These are phyloP conservation scores for Bidens hawaiensis DNA, from an alignment of 140 eudicot genomes.

Conservation along the genomic window DNA sequence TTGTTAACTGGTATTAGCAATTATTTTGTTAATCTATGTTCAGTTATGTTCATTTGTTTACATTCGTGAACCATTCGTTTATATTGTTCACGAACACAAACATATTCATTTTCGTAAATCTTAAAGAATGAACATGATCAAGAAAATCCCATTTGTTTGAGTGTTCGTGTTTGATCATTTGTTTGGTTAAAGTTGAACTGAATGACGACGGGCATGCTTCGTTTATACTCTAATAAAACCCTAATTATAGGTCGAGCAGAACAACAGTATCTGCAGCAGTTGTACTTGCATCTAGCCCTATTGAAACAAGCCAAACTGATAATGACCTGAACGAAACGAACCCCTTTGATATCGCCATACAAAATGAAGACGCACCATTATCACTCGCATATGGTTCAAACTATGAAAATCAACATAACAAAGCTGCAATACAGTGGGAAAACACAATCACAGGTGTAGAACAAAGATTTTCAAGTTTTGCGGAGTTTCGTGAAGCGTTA, in stretches of 20 bases:
- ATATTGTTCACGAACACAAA: no score
- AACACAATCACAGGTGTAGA: constrained; percentile 75
- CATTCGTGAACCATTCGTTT: no score
- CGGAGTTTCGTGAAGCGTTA: constrained; percentile 80
- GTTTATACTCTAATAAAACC: constrained; percentile 10
- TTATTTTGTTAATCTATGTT: no score
- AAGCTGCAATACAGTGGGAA: constrained; percentile 73
- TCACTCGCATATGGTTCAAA: constrained; percentile 14
- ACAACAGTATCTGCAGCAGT: constrained; percentile 62
- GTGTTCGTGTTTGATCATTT: no score
- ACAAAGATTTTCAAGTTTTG: constrained; percentile 67
- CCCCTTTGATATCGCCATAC: constrained; percentile 22
- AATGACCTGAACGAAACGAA: constrained; percentile 26
- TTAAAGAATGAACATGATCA: no score
- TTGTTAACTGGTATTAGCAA: no score
- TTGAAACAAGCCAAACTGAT: constrained; percentile 38
- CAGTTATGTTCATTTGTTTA: no score
- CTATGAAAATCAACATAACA: constrained; percentile 39
- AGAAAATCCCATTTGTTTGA: no score
- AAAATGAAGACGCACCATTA: constrained; percentile 21
- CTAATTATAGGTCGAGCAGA: constrained; percentile 64
- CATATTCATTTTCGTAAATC: no score
- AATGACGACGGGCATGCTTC: no score
- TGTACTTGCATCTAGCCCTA: constrained; percentile 37
- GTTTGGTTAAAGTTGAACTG: no score